Evolutionary conservation across 2,329 filamentous ascomycete species (phyloP).

Genomic region (Trichoderma sp.): DNA sequence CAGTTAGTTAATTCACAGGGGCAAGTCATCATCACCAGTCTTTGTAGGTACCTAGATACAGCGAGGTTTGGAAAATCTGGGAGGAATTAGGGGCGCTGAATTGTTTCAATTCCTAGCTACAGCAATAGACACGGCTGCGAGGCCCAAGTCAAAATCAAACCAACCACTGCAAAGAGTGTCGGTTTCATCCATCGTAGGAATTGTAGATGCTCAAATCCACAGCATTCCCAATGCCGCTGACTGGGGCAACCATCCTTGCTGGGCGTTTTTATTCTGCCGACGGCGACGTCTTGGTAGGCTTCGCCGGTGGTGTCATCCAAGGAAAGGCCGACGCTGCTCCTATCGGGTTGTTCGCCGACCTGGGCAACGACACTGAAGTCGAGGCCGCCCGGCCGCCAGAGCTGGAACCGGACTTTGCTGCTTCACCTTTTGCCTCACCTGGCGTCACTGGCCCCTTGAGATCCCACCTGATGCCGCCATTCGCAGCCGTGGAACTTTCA

Average conservation of each 20-base stretch:
- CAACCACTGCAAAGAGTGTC: background rate
- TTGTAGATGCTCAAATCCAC: background rate
- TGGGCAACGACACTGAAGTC: conserved; percentile 41
- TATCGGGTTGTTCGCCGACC: conserved; percentile 70
- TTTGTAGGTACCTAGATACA: background rate
- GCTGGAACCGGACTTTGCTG: background rate
- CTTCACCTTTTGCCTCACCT: background rate
- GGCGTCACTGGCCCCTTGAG: conserved; percentile 41
- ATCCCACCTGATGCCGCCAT: conserved; percentile 48
- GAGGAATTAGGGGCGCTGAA: background rate
- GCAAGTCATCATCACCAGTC: background rate
- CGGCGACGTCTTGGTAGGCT: conserved; percentile 36
- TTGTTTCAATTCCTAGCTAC: conserved; percentile 9
- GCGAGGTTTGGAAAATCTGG: background rate
- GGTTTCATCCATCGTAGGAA: background rate
- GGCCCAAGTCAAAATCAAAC: background rate
- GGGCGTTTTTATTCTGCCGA: conserved; percentile 25
- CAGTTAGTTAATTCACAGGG: background rate
- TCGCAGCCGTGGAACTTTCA: conserved; percentile 25
- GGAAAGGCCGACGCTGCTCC: conserved; percentile 92
- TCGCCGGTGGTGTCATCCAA: conserved; percentile 68
- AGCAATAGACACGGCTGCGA: background rate
- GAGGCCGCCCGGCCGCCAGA: conserved; percentile 31
- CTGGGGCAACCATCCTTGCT: background rate
- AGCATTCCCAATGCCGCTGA: background rate